These are phyloP conservation scores for Globisporangium parvum DNA, from an alignment of 352 stramenopile genomes.

Conservation along the genomic window DNA sequence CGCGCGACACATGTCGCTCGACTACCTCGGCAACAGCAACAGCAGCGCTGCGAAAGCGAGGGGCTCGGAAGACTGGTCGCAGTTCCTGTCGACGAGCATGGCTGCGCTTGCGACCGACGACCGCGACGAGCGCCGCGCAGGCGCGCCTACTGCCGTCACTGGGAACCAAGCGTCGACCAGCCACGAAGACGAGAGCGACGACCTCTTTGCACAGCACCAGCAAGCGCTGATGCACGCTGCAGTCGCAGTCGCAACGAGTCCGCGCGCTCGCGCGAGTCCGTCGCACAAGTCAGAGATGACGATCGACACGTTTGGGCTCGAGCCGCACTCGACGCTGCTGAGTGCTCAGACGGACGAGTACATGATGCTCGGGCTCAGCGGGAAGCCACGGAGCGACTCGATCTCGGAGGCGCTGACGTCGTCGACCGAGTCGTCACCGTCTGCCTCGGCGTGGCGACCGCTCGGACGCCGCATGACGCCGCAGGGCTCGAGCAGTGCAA, in stretches of 20 bases:
- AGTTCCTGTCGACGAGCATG: constrained; percentile 64
- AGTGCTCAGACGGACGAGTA: constrained; percentile 8
- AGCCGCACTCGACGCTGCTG: background rate
- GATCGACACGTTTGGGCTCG: constrained; percentile 17
- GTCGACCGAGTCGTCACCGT: constrained; percentile 28
- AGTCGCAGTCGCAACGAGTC: constrained; percentile 14
- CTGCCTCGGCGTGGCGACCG: constrained; percentile 34
- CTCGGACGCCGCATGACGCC: constrained; percentile 36
- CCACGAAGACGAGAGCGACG: constrained; percentile 4
- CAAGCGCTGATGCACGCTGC: constrained; percentile 15
- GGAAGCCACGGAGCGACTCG: constrained; percentile 39
- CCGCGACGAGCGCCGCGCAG: background rate
- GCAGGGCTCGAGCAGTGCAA: constrained; percentile 19
- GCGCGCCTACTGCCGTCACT: background rate
- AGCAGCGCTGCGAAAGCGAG: constrained; percentile 8
- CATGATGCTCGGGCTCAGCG: constrained; percentile 2
- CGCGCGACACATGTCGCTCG: constrained; percentile 55
- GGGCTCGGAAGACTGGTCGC: constrained; percentile 48
- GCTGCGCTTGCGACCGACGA: constrained; percentile 40
- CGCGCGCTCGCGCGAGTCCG: background rate
- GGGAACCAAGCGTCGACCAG: background rate
- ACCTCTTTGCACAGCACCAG: constrained; percentile 17
- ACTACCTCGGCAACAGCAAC: constrained; percentile 27
- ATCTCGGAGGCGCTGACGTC: constrained; percentile 31
- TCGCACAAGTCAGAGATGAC: background rate